Evolutionary conservation across 1,284 basidiomycete genomes (phyloP).

Genomic region (Irpex lacteus): DNA sequence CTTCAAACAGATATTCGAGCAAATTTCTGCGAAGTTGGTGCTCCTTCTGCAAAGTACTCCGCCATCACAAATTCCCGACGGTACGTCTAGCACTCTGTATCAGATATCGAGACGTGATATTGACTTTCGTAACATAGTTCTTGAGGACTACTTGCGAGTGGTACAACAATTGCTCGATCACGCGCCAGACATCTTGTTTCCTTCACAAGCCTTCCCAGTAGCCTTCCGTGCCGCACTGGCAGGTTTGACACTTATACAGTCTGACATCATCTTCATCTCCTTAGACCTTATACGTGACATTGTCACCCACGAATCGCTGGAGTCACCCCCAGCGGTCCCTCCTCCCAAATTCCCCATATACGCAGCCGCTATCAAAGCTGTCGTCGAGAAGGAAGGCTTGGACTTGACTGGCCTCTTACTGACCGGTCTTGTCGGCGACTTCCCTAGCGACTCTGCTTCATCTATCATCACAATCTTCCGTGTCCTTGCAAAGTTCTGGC

Average conservation of each 20-base stretch:
- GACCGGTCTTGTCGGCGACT: constrained; percentile 79
- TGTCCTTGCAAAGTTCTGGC: constrained; percentile 64
- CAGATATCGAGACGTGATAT: too few species aligned
- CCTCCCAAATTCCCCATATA: constrained; percentile 66
- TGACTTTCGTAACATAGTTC: constrained; percentile 48
- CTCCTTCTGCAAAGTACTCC: constrained; percentile 63
- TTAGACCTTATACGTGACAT: constrained; percentile 79
- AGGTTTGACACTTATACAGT: constrained; percentile 76
- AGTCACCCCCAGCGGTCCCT: constrained; percentile 35
- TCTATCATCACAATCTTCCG: constrained; percentile 79
- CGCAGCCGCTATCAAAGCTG: constrained; percentile 62
- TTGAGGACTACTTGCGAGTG: constrained; percentile 94
- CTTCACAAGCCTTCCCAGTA: constrained; percentile 70
- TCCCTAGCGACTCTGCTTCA: constrained; percentile 83
- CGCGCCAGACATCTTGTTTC: constrained; percentile 76
- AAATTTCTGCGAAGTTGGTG: constrained; percentile 70
- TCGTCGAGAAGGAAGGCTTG: constrained; percentile 74
- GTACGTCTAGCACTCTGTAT: constrained; percentile 38
- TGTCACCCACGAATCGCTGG: constrained; percentile 70
- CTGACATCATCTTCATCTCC: constrained; percentile 78
- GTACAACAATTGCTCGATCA: constrained; percentile 68
- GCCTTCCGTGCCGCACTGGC: constrained; percentile 77
- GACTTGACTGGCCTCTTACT: constrained; percentile 73
- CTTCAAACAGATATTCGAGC: constrained; percentile 70
- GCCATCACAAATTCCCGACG: constrained; percentile 78